Conservation (phyloP, 495 filamentous ascomycete species). For the Penicillium maclennaniae region DNA sequence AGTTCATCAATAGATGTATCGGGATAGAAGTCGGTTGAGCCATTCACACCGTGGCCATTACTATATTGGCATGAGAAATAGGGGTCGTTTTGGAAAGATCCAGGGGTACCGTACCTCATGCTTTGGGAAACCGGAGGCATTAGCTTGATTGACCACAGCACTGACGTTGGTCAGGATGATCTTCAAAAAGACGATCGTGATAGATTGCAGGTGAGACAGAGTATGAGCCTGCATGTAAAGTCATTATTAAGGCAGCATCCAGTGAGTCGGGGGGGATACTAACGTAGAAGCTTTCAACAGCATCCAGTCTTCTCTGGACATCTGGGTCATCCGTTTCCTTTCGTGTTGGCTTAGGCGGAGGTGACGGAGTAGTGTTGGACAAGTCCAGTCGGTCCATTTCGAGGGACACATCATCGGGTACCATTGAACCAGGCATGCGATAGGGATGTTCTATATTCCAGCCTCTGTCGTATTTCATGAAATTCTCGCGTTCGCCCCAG, state of each 20-base stretch:
- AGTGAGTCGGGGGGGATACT: conserved; percentile 30
- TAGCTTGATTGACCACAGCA: conserved; percentile 50
- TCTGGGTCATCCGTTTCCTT: conserved; percentile 56
- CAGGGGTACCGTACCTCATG: conserved; percentile 29
- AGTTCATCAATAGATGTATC: conserved; percentile 62
- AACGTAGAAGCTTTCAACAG: conserved; percentile 83
- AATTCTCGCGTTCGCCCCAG: conserved; percentile 89
- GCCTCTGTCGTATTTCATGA: conserved; percentile 85
- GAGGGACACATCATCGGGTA: conserved; percentile 30
- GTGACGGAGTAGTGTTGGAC: conserved; percentile 25
- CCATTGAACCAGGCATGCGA: conserved; percentile 36
- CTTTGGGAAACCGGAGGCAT: conserved; percentile 42
- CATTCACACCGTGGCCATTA: conserved; percentile 35
- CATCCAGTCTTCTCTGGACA: conserved; percentile 62
- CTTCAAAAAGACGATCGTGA: conserved; percentile 91
- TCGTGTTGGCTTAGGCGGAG: conserved; percentile 27
- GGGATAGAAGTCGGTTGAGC: conserved; percentile 28
- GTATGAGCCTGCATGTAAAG: conserved; percentile 54
- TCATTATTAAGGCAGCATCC: conserved; percentile 5
- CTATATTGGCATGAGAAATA: conserved; percentile 18
- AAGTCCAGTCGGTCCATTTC: conserved; percentile 28
- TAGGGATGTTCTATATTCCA: conserved; percentile 62
- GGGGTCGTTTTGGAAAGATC: not conserved
- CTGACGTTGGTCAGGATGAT: conserved; percentile 81
- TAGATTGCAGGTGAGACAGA: conserved; percentile 81